Evolutionary conservation across 768 basidiomycete genomes (phyloP).

Genomic region (Pluteus cervinus): DNA sequence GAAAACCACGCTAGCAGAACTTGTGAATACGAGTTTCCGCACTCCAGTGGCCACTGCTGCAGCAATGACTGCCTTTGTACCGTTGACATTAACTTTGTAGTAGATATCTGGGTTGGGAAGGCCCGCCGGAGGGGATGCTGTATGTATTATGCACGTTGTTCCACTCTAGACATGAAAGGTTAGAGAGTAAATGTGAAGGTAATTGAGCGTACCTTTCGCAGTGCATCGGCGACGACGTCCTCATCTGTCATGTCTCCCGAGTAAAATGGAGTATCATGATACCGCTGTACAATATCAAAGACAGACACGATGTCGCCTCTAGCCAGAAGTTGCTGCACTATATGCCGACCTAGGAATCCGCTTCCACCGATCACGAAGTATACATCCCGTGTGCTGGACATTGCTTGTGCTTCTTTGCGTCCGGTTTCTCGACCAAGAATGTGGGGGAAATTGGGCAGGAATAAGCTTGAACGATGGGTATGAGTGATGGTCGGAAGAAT

Average conservation of each 20-base stretch:
- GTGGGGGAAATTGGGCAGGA: neutral
- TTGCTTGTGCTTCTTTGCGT: no score
- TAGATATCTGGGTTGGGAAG: constrained; percentile 65
- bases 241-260: constrained; percentile 84
- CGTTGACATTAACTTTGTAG: constrained; percentile 91
- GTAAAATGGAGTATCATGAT: constrained; percentile 84
- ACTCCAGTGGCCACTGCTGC: constrained; percentile 71
- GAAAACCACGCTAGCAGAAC: constrained; percentile 87
- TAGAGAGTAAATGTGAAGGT: neutral
- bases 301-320: constrained; percentile 79
- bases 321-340: constrained; percentile 78
- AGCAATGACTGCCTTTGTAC: constrained; percentile 79
- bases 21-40: constrained; percentile 89
- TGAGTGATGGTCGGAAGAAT: no score
- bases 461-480: no score
- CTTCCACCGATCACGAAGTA: constrained; percentile 94
- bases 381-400: constrained; percentile 43
- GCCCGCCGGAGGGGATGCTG: constrained; percentile 76
- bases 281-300: constrained; percentile 89
- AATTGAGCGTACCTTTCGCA: constrained; percentile 56
- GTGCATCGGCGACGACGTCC: constrained; percentile 61
- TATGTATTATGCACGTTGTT: constrained; percentile 91
- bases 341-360: constrained; percentile 86
- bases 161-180: constrained; percentile 44
- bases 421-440: no score